Conservation (phyloP, 2,329 filamentous ascomycete genomes). For the Fusarium algeriense region DNA sequence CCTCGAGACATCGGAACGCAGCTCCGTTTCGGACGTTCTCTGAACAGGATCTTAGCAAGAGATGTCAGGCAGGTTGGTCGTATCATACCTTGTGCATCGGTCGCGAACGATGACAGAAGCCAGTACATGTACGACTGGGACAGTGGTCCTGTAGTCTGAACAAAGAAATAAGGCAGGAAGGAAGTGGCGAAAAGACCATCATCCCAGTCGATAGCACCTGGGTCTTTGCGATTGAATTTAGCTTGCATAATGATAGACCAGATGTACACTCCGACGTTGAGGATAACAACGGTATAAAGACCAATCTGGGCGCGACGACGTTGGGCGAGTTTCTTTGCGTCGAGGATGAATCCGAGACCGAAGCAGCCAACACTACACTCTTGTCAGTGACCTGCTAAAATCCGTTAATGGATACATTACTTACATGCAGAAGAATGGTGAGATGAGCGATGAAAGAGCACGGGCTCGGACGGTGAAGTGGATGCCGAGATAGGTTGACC, state of each 20-base stretch:
- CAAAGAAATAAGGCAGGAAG: slow-evolving; percentile 15
- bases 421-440: slow-evolving; percentile 26
- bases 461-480: slow-evolving; percentile 17
- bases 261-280: slow-evolving; percentile 13
- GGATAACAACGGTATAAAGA: slow-evolving; percentile 1
- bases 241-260: slow-evolving; percentile 25
- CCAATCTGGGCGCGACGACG: slow-evolving; percentile 21
- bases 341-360: slow-evolving; percentile 15
- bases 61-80: fast-evolving
- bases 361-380: background rate
- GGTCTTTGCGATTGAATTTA: background rate
- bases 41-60: fast-evolving
- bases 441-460: slow-evolving; percentile 12
- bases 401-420: fast-evolving
- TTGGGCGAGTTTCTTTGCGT: slow-evolving; percentile 1
- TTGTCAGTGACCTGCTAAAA: fast-evolving
- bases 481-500: slow-evolving; percentile 21
- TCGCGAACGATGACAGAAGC: slow-evolving; percentile 18
- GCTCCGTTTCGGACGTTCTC: slow-evolving; percentile 18
- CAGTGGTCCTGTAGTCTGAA: slow-evolving; percentile 11
- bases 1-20: slow-evolving; percentile 17
- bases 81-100: slow-evolving; percentile 13
- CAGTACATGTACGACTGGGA: slow-evolving; percentile 24
- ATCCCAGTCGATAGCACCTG: slow-evolving; percentile 17
- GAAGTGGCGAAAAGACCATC: background rate